Conservation (phyloP, 2,329 filamentous ascomycete genomes). For the Neonectria neomacrospora region DNA sequence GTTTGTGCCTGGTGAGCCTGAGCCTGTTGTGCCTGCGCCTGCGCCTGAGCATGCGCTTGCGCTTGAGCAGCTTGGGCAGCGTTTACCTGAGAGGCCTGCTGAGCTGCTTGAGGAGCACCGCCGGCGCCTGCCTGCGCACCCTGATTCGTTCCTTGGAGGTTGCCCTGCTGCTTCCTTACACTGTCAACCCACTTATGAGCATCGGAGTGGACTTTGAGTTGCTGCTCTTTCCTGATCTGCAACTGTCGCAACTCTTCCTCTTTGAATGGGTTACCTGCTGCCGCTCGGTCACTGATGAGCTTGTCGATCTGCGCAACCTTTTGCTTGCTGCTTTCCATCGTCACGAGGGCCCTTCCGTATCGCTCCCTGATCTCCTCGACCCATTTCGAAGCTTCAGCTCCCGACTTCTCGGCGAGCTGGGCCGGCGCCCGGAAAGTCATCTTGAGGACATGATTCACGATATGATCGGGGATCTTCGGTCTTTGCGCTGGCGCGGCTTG, state of each 20-base stretch:
- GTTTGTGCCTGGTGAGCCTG: conserved; percentile 20
- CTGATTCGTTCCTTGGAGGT: conserved; percentile 45
- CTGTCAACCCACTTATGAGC: conserved; percentile 60
- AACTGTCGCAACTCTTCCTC: conserved; percentile 60
- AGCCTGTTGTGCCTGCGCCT: conserved; percentile 28
- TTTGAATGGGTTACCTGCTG: conserved; percentile 56
- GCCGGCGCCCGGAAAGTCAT: conserved; percentile 60
- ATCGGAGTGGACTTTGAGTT: conserved; percentile 58
- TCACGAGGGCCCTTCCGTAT: conserved; percentile 60
- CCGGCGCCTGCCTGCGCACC: conserved; percentile 41
- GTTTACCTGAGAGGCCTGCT: conserved; percentile 27
- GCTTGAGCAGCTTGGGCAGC: conserved; percentile 25
- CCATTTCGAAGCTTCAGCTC: conserved; percentile 61
- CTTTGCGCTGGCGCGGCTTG: conserved; percentile 42
- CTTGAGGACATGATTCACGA: conserved; percentile 59
- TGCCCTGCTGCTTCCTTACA: conserved; percentile 59
- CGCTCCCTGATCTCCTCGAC: conserved; percentile 58
- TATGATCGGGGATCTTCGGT: conserved; percentile 54
- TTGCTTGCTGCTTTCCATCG: conserved; percentile 60
- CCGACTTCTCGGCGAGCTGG: conserved; percentile 54
- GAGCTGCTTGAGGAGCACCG: conserved; percentile 39
- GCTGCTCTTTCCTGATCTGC: conserved; percentile 56
- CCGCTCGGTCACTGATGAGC: conserved; percentile 54
- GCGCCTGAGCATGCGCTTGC: conserved; percentile 23
- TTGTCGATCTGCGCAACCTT: conserved; percentile 57